phyloP scores from a whole-genome alignment of 2,329 filamentous ascomycete genomes.

The Fusarium sp. region DNA sequence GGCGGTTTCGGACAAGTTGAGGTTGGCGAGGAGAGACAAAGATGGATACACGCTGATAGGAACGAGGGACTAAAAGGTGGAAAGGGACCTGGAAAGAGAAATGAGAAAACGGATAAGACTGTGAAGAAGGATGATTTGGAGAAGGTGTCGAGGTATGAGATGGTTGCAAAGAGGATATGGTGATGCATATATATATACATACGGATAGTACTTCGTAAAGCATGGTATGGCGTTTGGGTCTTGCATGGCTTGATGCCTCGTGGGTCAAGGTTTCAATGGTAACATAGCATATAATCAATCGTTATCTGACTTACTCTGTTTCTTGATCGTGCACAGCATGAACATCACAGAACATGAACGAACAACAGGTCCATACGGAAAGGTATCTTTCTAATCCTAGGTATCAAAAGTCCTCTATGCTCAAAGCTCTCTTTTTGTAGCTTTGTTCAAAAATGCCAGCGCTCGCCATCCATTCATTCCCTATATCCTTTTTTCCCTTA shows the following conservation, averaged over 20 bases:
- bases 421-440: constrained; percentile 19
- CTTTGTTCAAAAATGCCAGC: constrained; percentile 34
- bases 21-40: constrained; percentile 87
- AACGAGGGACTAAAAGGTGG: constrained; percentile 75
- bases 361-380: constrained; percentile 26
- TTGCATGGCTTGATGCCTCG: neutral
- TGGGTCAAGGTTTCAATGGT: neutral
- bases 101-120: constrained; percentile 59
- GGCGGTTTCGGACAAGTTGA: constrained; percentile 91
- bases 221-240: constrained; percentile 27
- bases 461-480: constrained; percentile 32
- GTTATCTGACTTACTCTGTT: too few relatives aligned
- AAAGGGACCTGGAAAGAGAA: constrained; percentile 69
- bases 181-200: constrained; percentile 55
- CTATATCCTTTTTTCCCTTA: constrained; percentile 15
- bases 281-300: neutral
- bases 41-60: constrained; percentile 91
- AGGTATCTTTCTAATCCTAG: constrained; percentile 47
- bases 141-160: constrained; percentile 86
- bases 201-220: constrained; percentile 2
- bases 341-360: neutral
- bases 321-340: too few relatives aligned
- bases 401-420: constrained; percentile 41
- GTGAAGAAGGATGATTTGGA: constrained; percentile 70
- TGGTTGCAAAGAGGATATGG: constrained; percentile 98